phyloP scores from a whole-genome alignment of 2,329 filamentous ascomycete genomes.

The Pleoardoris graminearum region DNA sequence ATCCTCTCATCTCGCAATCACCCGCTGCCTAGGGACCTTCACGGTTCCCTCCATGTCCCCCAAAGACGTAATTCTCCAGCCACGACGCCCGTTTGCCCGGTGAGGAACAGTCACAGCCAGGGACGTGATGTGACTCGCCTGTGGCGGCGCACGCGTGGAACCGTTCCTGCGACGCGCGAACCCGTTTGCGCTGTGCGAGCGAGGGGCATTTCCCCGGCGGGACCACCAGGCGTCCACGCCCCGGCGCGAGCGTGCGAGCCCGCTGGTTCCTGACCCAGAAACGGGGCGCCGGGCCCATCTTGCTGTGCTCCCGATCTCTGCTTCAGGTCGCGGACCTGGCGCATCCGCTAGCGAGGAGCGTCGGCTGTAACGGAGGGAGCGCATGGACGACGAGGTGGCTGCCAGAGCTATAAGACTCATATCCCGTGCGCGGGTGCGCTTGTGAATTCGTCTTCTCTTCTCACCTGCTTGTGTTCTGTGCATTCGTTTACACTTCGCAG shows the following conservation, averaged over 20 bases:
- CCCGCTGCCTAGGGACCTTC: no score
- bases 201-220: background rate
- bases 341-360: background rate
- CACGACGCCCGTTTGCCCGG: no score
- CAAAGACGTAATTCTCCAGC: no score
- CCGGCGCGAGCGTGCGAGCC: background rate
- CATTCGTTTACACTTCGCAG: background rate
- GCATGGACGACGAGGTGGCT: no score
- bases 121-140: slow-evolving; percentile 1
- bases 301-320: background rate
- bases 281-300: background rate
- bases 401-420: no score
- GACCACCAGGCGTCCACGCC: no score
- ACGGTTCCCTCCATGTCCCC: no score
- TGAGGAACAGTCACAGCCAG: no score
- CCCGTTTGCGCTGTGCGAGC: background rate
- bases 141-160: background rate
- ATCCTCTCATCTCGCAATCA: no score
- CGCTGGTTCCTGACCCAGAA: background rate
- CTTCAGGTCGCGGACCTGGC: background rate
- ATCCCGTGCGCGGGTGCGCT: no score
- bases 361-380: background rate
- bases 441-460: background rate
- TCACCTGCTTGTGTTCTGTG: no score
- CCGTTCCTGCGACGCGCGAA: background rate